Base-by-base conservation (phyloP, 78 protist species). In the Chrysochromulina parva region DNA sequence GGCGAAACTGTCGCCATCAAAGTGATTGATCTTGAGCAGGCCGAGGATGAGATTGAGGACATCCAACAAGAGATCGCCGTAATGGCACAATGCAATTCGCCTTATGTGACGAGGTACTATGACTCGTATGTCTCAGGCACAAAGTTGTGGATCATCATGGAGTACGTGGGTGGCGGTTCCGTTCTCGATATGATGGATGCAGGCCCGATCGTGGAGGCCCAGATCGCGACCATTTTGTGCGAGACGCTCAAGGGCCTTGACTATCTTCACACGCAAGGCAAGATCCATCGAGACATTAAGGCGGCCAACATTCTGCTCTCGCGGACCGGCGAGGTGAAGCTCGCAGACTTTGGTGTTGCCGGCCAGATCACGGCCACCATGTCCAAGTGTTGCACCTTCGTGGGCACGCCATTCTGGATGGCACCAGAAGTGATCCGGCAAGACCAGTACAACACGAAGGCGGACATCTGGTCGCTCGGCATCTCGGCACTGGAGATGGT, bases 291-390 rank as follows among this genome's bases (percentile, higher is more conserved):
- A 14, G 99, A 99, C 85, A 97, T 99, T 88, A 98, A 97, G 89
- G 99, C 96, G 7, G 99, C 98, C 58, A 98, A 99, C 90, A 58
- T 98, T 17, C 95, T 98, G 19, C 89, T 98, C 28, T 24, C 97
- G 0, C 94, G 80, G n/a, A 74, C 85, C 9, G 99, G 99, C 28
- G 94, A 86, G 17, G 98, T 97, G 59, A 98, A 57, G 93, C 94
- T 99, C 11, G 99, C 99, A 47, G 99, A 99, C 81, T 98, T 99
- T 92, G 99, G 99, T 28, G 99, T 98, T 13, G 71, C 97, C 16
- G 98, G 98, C 2, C 98, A 97, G 90, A n/a, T 94, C 80, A 78
- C 91, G 9, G 90, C 22, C 16, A 87, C 96, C n/a, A 59, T 89
- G 84, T 24, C 69, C 67, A 92, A 92, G 78, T 1, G 93, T 65